A percentile compares a stretch with the other conserved stretches of the same genome.
phyloP scores from a whole-genome alignment of 2,329 filamentous ascomycete species.

The Westerdykella aurantiaca region DNA sequence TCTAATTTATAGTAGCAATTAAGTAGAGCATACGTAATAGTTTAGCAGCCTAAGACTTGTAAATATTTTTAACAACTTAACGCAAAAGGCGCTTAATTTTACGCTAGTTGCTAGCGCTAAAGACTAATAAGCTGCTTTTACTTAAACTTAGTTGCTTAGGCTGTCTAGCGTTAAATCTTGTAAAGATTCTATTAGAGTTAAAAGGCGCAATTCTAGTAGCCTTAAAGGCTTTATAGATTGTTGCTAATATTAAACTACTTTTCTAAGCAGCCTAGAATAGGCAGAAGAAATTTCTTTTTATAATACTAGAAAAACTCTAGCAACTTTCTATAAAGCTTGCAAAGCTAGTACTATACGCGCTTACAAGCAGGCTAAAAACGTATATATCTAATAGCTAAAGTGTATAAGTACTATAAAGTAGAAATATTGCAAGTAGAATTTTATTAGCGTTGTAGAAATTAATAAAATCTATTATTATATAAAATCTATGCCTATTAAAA shows the following conservation, averaged over 20 bases:
- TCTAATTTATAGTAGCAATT: no score
- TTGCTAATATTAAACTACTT: background rate
- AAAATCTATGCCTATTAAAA: slow-evolving; percentile 10
- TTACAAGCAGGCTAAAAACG: slow-evolving; percentile 1
- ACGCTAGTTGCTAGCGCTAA: no score
- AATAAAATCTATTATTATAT: slow-evolving; percentile 9
- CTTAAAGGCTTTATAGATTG: slow-evolving; percentile 1
- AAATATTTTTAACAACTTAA: no score
- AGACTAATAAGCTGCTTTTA: no score
- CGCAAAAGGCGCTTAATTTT: no score
- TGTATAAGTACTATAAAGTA: slow-evolving; percentile 1
- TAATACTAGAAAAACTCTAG: background rate
- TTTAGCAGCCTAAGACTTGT: no score
- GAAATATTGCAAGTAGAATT: slow-evolving; percentile 2
- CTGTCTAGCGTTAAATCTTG: background rate
- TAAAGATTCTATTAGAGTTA: slow-evolving; percentile 2
- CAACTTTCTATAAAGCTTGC: background rate
- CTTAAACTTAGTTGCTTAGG: background rate
- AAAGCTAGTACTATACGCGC: background rate
- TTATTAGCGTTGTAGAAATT: slow-evolving; percentile 9
- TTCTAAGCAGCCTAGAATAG: slow-evolving; percentile 4
- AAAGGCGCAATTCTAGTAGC: slow-evolving; percentile 2
- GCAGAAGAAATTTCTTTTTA: background rate
- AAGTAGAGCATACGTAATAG: no score
- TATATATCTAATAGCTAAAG: slow-evolving; percentile 1